Conservation (phyloP, 441 rosid species). For the Viola pubescens region DNA sequence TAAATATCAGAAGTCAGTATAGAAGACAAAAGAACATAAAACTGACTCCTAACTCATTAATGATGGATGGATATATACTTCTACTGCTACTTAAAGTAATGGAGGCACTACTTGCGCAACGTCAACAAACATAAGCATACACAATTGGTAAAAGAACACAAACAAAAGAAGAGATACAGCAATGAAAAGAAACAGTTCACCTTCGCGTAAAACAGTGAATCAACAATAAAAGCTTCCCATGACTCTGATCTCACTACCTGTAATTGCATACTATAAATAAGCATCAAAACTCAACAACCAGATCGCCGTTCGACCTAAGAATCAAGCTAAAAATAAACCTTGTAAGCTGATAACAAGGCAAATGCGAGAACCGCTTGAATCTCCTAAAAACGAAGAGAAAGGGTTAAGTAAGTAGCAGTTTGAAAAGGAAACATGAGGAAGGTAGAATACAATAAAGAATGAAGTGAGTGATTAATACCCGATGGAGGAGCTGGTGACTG, state of each 20-base stretch:
- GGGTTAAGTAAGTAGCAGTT: too few relatives aligned
- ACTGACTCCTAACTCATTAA: not conserved
- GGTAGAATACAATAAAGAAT: too few relatives aligned
- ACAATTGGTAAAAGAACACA: not conserved
- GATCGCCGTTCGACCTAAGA: not conserved
- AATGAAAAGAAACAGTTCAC: constrained; percentile 18
- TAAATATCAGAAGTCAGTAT: constrained; percentile 7
- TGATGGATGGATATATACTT: too few relatives aligned
- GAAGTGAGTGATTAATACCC: constrained; percentile 24
- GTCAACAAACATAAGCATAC: too few relatives aligned
- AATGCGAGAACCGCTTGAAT: constrained; percentile 72
- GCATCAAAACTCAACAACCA: not conserved
- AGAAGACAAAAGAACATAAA: constrained; percentile 1
- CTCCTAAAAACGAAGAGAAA: constrained; percentile 27
- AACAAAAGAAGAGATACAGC: not conserved
- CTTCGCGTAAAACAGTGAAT: constrained; percentile 64
- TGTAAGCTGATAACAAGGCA: constrained; percentile 39
- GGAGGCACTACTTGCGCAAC: too few relatives aligned
- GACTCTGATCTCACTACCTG: constrained; percentile 67
- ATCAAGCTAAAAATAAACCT: constrained; percentile 32
- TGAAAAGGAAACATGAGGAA: too few relatives aligned
- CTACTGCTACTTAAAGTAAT: too few relatives aligned
- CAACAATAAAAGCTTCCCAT: constrained; percentile 66
- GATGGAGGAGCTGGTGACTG: constrained; percentile 34
- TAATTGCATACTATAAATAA: constrained; percentile 3